Evolutionary conservation across 352 stramenopile species (phyloP).

Genomic region (Blastocystis sp.): DNA sequence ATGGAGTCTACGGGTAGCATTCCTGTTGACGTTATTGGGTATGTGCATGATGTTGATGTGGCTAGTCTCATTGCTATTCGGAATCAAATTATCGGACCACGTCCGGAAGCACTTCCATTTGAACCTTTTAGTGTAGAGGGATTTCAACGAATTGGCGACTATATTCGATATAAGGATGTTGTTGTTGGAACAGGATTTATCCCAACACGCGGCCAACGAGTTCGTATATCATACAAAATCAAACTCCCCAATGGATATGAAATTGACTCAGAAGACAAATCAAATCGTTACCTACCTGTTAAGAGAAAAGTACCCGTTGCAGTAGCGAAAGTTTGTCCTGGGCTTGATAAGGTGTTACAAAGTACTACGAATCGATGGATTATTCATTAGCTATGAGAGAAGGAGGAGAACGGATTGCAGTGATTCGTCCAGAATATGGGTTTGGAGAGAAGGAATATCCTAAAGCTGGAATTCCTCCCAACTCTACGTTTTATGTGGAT

Average conservation of each 20-base stretch:
- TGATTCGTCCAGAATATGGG: conserved; percentile 48
- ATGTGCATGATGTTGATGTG: conserved; percentile 48
- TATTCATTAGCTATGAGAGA: conserved; percentile 46
- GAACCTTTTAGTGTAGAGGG: conserved; percentile 16
- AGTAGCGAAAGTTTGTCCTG: conserved; percentile 30
- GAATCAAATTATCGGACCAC: neutral
- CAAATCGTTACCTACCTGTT: neutral
- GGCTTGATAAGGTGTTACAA: neutral
- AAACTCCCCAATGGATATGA: neutral
- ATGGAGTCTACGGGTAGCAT: neutral
- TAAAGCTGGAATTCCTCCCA: neutral
- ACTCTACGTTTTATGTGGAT: neutral
- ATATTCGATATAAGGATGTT: conserved; percentile 50
- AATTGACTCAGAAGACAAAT: neutral
- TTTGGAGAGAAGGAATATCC: conserved; percentile 32
- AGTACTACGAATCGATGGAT: neutral
- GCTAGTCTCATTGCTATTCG: conserved; percentile 3
- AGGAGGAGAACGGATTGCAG: conserved; percentile 25
- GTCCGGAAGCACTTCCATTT: neutral
- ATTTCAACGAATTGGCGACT: neutral
- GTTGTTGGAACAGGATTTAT: neutral
- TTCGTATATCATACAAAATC: neutral
- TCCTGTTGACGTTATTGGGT: conserved; percentile 19
- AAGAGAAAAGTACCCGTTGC: conserved; percentile 7
- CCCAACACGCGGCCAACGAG: neutral